Conservation (phyloP, 2,329 filamentous ascomycete genomes). For the Aureobasidium leucospermi region DNA sequence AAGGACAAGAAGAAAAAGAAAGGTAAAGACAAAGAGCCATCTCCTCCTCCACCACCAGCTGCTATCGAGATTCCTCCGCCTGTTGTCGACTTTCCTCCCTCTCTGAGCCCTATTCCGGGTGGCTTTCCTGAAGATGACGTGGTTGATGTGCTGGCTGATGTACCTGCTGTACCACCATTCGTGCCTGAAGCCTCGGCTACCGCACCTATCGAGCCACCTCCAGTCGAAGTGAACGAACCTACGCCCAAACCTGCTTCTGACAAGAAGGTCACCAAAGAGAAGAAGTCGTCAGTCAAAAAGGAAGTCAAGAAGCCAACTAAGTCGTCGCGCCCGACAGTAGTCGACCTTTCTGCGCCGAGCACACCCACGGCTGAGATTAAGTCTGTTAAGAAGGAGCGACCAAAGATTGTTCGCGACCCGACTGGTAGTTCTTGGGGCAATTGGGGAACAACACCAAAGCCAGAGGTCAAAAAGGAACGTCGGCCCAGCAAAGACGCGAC, state of each 20-base stretch:
- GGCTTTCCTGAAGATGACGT: conserved; percentile 39
- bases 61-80: background rate
- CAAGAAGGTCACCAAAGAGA: conserved; percentile 18
- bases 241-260: background rate
- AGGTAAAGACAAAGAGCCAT: conserved; percentile 15
- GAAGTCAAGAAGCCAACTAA: conserved; percentile 25
- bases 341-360: conserved; percentile 12
- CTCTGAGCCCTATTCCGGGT: conserved; percentile 36
- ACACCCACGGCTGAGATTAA: conserved; percentile 48
- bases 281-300: conserved; percentile 29
- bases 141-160: conserved; percentile 10
- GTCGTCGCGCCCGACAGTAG: conserved; percentile 23
- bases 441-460: conserved; percentile 52
- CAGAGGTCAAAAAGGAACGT: conserved; percentile 23
- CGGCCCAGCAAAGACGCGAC: conserved; percentile 40
- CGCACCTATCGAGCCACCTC: conserved; percentile 9
- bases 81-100: conserved; percentile 21
- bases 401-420: conserved; percentile 65
- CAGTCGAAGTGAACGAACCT: conserved; percentile 13
- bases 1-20: conserved; percentile 18
- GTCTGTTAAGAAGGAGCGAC: conserved; percentile 63
- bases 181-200: conserved; percentile 17
- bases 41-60: background rate
- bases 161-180: conserved; percentile 2
- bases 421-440: conserved; percentile 58